Base-by-base conservation (phyloP, 495 filamentous ascomycete species). In the Aspergillus cavernicola region DNA sequence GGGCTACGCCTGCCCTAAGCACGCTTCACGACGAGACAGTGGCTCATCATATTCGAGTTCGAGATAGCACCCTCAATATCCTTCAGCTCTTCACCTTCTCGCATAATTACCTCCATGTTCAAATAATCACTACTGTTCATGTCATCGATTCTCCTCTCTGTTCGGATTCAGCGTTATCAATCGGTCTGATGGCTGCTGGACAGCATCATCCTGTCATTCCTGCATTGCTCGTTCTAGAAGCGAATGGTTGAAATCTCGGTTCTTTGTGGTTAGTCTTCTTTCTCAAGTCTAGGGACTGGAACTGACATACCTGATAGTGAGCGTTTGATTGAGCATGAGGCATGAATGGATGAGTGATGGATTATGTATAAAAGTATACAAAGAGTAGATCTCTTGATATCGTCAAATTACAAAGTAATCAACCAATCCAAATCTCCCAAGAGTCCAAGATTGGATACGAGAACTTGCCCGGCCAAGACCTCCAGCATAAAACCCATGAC, bases 1-100 rank as follows among this genome's bases (percentile, higher is more conserved):
- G 24, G 90, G 90, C 38, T 92, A 92, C 63, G 80, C 82, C 22
- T 95, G 90, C 70, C 61, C 74, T 1, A 67, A 61, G 24, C 90
- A 95, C 62, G 79, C 86, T 29, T 47, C 53, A 8, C 54, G 64
- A 36, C 46, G 46, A 39, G 5, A 29, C 11, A 33, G 44, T 13
- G 19, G 18, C 4, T 20, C 18, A 4, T 47, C 44, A 8, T 47
- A 20, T 20, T 33, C 29, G 31, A 43, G 41, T 11, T 42, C 39
- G 12, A 42, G 39, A 42, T 42, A 29, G 26, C 4, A 9, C 4
- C 9, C 4, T 4, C 4, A 9, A 9, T 29, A 29, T 29, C 9
- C 26, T 4, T n/a, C n/a, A 29, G 4, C 26, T 5, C 9, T 29
- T 29, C 26, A 9, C 26, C 26, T 9, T 4, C 26, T 9, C 5